Evolutionary conservation across 1,284 basidiomycete species (phyloP).

Genomic region (Rhodotorula sp.): DNA sequence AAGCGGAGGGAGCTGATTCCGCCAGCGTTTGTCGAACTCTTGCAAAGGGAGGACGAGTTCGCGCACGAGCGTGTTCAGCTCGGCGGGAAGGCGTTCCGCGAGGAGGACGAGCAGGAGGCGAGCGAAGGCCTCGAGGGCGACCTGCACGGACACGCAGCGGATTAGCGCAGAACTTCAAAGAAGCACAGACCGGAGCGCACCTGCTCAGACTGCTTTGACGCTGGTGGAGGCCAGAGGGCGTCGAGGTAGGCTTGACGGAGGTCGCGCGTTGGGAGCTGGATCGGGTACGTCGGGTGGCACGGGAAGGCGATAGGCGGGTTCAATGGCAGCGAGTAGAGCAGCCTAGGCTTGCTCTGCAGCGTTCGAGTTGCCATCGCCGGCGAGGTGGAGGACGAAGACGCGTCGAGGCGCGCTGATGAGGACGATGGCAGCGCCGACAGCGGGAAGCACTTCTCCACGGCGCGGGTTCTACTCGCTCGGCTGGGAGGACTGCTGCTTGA

Average conservation of each 20-base stretch:
- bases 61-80: conserved; percentile 19
- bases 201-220: conserved; percentile 7
- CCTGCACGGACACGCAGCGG: conserved; percentile 2
- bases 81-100: conserved; percentile 7
- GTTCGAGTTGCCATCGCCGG: conserved; percentile 1
- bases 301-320: conserved; percentile 31
- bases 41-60: conserved; percentile 31
- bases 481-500: no score
- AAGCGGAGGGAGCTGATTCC: conserved; percentile 5
- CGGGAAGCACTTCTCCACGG: no score
- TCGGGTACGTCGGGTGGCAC: conserved; percentile 24
- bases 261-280: conserved; percentile 25
- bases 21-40: conserved; percentile 39
- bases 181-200: not conserved
- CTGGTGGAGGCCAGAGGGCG: conserved; percentile 11
- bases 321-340: conserved; percentile 27
- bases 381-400: not conserved
- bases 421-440: no score
- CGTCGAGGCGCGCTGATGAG: conserved; percentile 7
- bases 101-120: conserved; percentile 22
- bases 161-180: no score
- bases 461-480: no score
- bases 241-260: conserved; percentile 29
- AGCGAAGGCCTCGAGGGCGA: conserved; percentile 31
- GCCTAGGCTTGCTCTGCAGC: not conserved